These are phyloP conservation scores for Nemania abortiva DNA, from an alignment of 2,329 filamentous ascomycete genomes.

Conservation along the genomic window DNA sequence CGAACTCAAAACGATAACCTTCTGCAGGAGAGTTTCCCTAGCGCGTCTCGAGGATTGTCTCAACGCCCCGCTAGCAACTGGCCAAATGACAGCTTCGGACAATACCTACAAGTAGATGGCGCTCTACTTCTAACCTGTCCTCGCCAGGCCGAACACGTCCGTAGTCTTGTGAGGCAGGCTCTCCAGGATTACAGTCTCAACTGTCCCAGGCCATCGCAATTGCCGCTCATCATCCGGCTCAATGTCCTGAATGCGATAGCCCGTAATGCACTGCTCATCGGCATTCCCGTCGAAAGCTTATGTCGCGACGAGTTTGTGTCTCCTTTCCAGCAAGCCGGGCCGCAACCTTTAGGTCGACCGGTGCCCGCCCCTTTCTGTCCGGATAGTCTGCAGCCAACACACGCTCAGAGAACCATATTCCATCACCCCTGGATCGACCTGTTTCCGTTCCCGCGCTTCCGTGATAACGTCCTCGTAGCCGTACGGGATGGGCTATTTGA, in stretches of 20 bases:
- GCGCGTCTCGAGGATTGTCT: background rate
- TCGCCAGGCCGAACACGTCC: background rate
- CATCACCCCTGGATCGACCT: background rate
- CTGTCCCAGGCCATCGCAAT: background rate
- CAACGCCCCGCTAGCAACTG: background rate
- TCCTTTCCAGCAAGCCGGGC: background rate
- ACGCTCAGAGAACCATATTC: background rate
- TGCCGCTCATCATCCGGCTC: background rate
- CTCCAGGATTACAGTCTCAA: background rate
- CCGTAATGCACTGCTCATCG: background rate
- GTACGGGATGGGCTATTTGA: background rate
- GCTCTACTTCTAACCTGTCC: background rate
- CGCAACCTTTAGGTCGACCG: background rate
- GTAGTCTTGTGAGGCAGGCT: background rate
- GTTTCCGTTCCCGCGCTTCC: background rate
- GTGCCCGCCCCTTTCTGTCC: background rate
- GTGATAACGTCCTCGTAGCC: background rate
- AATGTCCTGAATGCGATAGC: background rate
- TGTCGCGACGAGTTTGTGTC: background rate
- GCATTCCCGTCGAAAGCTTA: background rate
- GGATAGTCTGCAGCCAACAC: background rate
- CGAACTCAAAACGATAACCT: background rate
- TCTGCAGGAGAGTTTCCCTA: background rate
- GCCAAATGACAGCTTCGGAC: background rate
- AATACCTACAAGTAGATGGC: background rate